Conservation (phyloP, 78 protist genomes). For the Dictyostelium intermedium region DNA sequence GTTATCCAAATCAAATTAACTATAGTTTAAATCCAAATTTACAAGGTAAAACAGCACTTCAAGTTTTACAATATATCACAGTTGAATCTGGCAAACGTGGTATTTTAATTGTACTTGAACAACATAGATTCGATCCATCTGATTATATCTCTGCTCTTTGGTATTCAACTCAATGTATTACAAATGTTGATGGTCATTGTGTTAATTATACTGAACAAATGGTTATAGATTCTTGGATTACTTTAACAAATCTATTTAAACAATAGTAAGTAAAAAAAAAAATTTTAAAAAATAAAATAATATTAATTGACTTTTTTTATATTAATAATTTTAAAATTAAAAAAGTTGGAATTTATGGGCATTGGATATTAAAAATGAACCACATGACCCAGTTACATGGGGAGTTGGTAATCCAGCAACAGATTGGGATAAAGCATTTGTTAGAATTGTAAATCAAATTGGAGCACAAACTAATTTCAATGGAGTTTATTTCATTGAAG, state of each 20-base stretch:
- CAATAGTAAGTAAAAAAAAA: slow-evolving; percentile 6
- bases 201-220: slow-evolving; percentile 15
- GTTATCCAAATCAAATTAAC: slow-evolving; percentile 42
- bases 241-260: slow-evolving; percentile 18
- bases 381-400: slow-evolving; percentile 82
- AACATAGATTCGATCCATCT: slow-evolving; percentile 64
- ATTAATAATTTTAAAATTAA: not conserved
- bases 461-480: not conserved
- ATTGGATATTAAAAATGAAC: slow-evolving; percentile 85
- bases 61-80: slow-evolving; percentile 55
- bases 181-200: slow-evolving; percentile 28
- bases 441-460: slow-evolving; percentile 23
- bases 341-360: slow-evolving; percentile 77
- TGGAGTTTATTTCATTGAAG: slow-evolving; percentile 78
- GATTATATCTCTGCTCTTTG: slow-evolving; percentile 54
- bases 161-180: slow-evolving; percentile 42
- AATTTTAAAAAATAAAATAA: not conserved
- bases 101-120: slow-evolving; percentile 69
- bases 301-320: too few relatives aligned
- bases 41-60: slow-evolving; percentile 9
- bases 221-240: slow-evolving; percentile 26
- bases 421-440: slow-evolving; percentile 75
- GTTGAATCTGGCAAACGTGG: slow-evolving; percentile 55
- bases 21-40: slow-evolving; percentile 55
- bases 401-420: slow-evolving; percentile 43